Base-by-base conservation (phyloP, 2,329 filamentous ascomycete species). In the Pestalotiopsis sp. region DNA sequence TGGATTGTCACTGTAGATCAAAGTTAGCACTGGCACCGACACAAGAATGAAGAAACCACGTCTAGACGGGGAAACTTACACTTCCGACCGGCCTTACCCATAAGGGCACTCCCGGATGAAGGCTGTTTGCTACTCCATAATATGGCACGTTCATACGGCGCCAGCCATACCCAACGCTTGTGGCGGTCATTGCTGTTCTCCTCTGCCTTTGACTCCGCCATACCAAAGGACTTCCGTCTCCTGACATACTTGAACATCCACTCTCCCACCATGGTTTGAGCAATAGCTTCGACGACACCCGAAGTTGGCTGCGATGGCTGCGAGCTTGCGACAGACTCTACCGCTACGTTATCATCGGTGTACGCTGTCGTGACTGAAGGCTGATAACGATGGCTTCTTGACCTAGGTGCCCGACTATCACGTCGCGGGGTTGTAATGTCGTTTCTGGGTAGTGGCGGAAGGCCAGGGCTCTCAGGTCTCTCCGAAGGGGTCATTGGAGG, bases 111-210 rank as follows among this genome's bases (percentile, higher is more conserved):
- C 39, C 94, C 94, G 73, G 91, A 94, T 10, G 91, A 93, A 17
- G 96, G 96, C 80, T 99, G 96, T 84, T 97, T 98, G 85, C 92
- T 97, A 80, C 95, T 98, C 96, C 96, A 99, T 79, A 99, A 93
- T 69, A 99, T 95, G 13, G 95, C 92, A 70, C 94, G 88, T 80
- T 99, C 96, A 76, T 99, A 98, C 2, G 96, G 96, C 20, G 95
- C 96, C 70, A 99, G 87, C 96, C 96, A 99, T 1, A 99, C 96
- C 96, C 96, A 99, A 78, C 96, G 88, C 82, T 94, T 98, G 78
- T 99, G 96, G 38, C 96, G 92, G 71, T 92, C 90, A 70, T 89
- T 90, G 79, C 92, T 90, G 70, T 85, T 91, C 70, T 92, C 89
- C 75, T 94, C 90, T 70, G 89, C 87, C 71, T 86, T 88, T 26